Evolutionary conservation across 352 stramenopile species (phyloP), one percentile per base, ranked within the genome.

Genomic region (Phytophthora idaei): DNA sequence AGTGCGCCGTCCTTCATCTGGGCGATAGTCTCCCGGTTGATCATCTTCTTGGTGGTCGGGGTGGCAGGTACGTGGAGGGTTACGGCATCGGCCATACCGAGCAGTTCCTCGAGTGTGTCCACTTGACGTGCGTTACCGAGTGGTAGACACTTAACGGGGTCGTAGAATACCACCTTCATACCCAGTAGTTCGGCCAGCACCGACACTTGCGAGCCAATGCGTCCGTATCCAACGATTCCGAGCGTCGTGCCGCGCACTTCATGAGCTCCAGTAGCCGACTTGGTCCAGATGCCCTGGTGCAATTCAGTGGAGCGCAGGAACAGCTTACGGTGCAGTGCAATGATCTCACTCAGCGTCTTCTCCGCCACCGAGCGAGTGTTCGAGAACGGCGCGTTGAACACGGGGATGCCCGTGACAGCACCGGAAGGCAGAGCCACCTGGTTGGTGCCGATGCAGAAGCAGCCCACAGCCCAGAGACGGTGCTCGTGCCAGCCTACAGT

Each of bases 31-130:
- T 90, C 85, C 7, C 75, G 82, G 75, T 96, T 96, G 68, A 98
- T 97, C 78, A 98, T 97, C 74, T 98, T 88, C 61, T 87, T 89
- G 48, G 97, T 95, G 7, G 90, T 87, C 50, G 91, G 85, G 57
- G 97, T 98, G 58, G 97, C 97, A 2, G 97, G 97, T 58, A 98
- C 95, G 71, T 99, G 97, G n/a, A 99, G 80, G 25, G 89, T 97
- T 48, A 99, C 92, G 50, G 95, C 98, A 70, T 99, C 95, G 12
- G 93, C 85, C 51, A 87, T 74, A 5, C 70, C 65, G 2, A 98
- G 81, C 50, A 98, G 80, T 48, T 97, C 82, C 44, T 94, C 77
- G 5, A 98, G 77, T 31, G 82, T 86, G 29, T 97, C 82, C 27
- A 96, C 86, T 59, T 97, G 90, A 49, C 85, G 90, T 11, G 80